Evolutionary conservation across 805 yeast species (phyloP).

Genomic region (Candida nanaspora): DNA sequence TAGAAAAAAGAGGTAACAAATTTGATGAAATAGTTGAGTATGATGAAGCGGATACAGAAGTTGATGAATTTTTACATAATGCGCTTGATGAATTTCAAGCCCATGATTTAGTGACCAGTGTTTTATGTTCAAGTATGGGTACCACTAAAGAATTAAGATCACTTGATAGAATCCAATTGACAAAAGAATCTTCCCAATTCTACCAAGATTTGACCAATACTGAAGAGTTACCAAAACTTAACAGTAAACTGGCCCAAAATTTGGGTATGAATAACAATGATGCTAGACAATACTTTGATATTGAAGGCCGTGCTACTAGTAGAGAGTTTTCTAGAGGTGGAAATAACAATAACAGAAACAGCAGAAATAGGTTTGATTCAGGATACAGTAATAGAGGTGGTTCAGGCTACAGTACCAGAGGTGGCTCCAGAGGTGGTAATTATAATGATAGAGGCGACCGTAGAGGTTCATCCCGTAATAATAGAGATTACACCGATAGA

Average conservation of each 20-base stretch:
- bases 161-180: slow-evolving; percentile 22
- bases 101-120: slow-evolving; percentile 10
- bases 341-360: slow-evolving; percentile 7
- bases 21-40: slow-evolving; percentile 39
- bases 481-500: neutral
- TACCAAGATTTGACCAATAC: slow-evolving; percentile 19
- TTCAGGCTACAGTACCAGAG: slow-evolving; percentile 1
- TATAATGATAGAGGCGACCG: slow-evolving; percentile 1
- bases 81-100: slow-evolving; percentile 16
- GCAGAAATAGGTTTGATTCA: slow-evolving; percentile 4
- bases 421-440: neutral
- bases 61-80: slow-evolving; percentile 28
- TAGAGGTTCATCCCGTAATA: too few species aligned
- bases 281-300: slow-evolving; percentile 21
- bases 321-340: slow-evolving; percentile 6
- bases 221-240: slow-evolving; percentile 11
- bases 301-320: slow-evolving; percentile 22
- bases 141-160: slow-evolving; percentile 20
- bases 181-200: slow-evolving; percentile 26
- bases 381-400: slow-evolving; percentile 5
- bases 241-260: slow-evolving; percentile 16
- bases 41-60: slow-evolving; percentile 28
- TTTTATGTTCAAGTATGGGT: slow-evolving; percentile 12
- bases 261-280: slow-evolving; percentile 19
- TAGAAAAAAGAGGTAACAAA: slow-evolving; percentile 47